Evolutionary conservation across 345 rosid species (phyloP).

Genomic region (Punica granatum): DNA sequence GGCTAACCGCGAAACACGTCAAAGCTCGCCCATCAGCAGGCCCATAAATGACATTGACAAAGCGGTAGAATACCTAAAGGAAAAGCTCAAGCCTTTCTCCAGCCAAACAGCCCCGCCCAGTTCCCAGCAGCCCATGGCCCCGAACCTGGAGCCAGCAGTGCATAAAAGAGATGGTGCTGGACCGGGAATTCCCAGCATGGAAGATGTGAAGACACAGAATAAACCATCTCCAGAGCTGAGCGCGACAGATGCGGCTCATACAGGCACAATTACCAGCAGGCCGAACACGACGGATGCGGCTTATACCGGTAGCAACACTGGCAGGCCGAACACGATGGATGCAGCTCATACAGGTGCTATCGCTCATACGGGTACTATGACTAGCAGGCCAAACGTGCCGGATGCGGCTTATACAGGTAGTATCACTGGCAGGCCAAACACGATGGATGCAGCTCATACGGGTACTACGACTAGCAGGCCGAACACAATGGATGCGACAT

Average conservation of each 20-base stretch:
- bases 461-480: too few species aligned
- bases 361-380: too few species aligned
- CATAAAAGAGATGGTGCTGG: background rate
- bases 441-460: too few species aligned
- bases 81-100: conserved; percentile 15
- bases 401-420: too few species aligned
- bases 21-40: conserved; percentile 8
- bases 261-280: too few species aligned
- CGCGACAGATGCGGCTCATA: too few species aligned
- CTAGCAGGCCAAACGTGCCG: too few species aligned
- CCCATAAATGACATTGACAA: conserved; percentile 22
- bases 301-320: too few species aligned
- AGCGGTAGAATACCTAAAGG: conserved; percentile 18
- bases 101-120: background rate
- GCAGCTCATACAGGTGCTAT: background rate
- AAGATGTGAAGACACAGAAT: background rate
- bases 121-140: background rate
- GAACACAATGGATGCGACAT: too few species aligned
- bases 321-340: background rate
- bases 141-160: conserved; percentile 6
- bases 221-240: background rate
- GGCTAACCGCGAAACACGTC: background rate
- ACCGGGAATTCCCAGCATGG: background rate
- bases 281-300: too few species aligned
- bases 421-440: too few species aligned